These are phyloP conservation scores for Colletotrichum tanaceti DNA, from an alignment of 2,329 filamentous ascomycete genomes.

Conservation along the genomic window DNA sequence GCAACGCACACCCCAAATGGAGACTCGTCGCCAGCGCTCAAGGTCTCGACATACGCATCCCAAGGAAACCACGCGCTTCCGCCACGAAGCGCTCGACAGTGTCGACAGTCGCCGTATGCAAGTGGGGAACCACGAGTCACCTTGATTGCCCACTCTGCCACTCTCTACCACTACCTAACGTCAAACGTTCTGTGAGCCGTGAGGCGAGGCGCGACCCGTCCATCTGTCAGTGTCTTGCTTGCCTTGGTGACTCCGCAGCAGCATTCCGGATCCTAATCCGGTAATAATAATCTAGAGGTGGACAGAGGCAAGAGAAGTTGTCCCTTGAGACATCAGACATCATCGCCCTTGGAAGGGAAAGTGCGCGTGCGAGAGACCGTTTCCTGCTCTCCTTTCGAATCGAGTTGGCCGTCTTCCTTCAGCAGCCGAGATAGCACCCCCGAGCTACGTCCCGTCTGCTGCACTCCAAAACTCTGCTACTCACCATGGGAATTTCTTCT, in stretches of 20 bases:
- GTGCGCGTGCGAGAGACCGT: not conserved
- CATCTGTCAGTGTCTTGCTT: slow-evolving; percentile 1
- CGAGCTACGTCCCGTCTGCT: slow-evolving; percentile 6
- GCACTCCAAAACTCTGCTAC: not conserved
- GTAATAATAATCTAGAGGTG: not conserved
- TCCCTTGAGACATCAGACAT: slow-evolving; percentile 13
- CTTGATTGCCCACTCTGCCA: slow-evolving; percentile 1
- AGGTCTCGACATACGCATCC: not conserved
- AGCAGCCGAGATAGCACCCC: slow-evolving; percentile 7
- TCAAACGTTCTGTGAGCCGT: slow-evolving; percentile 1
- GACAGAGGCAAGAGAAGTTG: slow-evolving; percentile 4
- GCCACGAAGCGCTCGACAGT: slow-evolving; percentile 7
- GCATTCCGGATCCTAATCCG: slow-evolving; percentile 4
- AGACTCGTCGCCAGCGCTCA: slow-evolving; percentile 2
- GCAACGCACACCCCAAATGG: slow-evolving; percentile 14
- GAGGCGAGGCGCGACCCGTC: slow-evolving; percentile 8
- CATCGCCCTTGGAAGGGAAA: not conserved
- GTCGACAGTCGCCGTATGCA: not conserved
- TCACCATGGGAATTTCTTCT: slow-evolving; percentile 22
- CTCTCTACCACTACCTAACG: not conserved
- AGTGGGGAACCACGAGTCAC: slow-evolving; percentile 1
- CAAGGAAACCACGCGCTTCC: not conserved
- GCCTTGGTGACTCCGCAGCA: slow-evolving; percentile 13
- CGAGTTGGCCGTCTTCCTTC: slow-evolving; percentile 10
- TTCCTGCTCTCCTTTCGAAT: not conserved